phyloP scores from a whole-genome alignment of 495 filamentous ascomycete species.

The Trichodelitschia bisporula region DNA sequence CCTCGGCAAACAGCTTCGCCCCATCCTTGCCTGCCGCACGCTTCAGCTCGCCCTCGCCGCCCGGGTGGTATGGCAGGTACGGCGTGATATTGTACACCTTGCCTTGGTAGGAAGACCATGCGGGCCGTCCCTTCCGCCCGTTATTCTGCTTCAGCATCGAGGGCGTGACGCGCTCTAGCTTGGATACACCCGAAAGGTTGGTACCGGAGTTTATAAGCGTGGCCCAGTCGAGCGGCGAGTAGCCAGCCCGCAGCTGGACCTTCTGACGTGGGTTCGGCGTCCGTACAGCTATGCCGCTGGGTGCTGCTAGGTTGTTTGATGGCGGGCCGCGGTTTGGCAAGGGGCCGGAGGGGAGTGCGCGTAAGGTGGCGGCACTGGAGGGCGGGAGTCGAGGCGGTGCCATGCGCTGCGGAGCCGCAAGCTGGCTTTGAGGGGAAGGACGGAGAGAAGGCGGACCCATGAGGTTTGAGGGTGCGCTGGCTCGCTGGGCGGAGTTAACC shows the following conservation, averaged over 20 bases:
- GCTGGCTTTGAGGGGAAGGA: neutral
- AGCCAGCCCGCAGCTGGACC: constrained; percentile 61
- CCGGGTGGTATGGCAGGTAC: constrained; percentile 77
- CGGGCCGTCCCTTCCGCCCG: constrained; percentile 57
- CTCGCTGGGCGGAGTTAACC: constrained; percentile 12
- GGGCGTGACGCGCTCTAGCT: constrained; percentile 43
- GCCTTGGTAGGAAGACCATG: constrained; percentile 70
- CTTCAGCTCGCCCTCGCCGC: constrained; percentile 68
- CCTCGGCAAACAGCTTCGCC: constrained; percentile 61
- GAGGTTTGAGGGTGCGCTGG: constrained; percentile 6
- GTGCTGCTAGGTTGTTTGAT: constrained; percentile 8
- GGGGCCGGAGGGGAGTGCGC: constrained; percentile 16
- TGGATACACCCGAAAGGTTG: constrained; percentile 32
- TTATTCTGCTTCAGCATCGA: constrained; percentile 48
- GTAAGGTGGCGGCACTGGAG: constrained; percentile 2
- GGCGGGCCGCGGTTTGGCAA: constrained; percentile 18
- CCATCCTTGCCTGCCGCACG: constrained; percentile 56
- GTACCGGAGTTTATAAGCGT: constrained; percentile 36
- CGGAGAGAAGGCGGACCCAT: neutral
- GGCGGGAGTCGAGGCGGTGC: constrained; percentile 6
- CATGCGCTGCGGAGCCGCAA: constrained; percentile 4
- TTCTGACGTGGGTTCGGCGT: constrained; percentile 19
- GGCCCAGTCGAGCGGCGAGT: constrained; percentile 91
- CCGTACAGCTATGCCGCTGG: constrained; percentile 6
- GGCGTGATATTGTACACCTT: constrained; percentile 85